These are phyloP conservation scores for Thraustochytrium aureum DNA, from an alignment of 352 stramenopile genomes.

Conservation along the genomic window DNA sequence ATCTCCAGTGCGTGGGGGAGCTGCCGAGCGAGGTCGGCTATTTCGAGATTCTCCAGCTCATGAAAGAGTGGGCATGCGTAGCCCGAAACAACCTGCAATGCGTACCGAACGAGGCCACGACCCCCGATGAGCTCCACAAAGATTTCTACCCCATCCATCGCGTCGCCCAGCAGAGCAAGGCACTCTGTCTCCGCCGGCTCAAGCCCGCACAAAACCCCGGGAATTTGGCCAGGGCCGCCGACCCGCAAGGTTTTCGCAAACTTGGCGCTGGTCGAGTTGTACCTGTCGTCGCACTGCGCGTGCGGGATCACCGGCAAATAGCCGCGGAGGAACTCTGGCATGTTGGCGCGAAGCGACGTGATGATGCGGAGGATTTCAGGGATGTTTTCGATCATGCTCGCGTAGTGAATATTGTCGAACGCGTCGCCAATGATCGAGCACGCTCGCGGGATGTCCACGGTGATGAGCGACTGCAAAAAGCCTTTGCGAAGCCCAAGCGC, in stretches of 20 bases:
- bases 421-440: constrained; percentile 33
- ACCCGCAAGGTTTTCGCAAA: neutral
- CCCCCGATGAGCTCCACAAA: constrained; percentile 29
- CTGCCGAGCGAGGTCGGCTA: neutral
- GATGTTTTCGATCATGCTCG: constrained; percentile 37
- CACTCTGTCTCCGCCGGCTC: constrained; percentile 12
- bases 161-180: constrained; percentile 17
- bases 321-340: constrained; percentile 8
- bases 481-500: neutral
- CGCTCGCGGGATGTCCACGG: neutral
- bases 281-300: constrained; percentile 16
- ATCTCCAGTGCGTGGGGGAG: constrained; percentile 26
- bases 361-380: constrained; percentile 25
- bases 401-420: neutral
- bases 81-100: neutral
- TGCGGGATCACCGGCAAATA: constrained; percentile 49
- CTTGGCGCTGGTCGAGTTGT: neutral
- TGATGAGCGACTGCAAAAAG: neutral
- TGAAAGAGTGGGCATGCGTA: constrained; percentile 2
- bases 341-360: constrained; percentile 9
- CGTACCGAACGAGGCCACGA: constrained; percentile 13
- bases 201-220: constrained; percentile 1
- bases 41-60: neutral
- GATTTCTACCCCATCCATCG: constrained; percentile 3
- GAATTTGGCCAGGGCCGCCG: neutral